Base-by-base conservation (phyloP, 331 rosid species). In the Dryas integrifolia region DNA sequence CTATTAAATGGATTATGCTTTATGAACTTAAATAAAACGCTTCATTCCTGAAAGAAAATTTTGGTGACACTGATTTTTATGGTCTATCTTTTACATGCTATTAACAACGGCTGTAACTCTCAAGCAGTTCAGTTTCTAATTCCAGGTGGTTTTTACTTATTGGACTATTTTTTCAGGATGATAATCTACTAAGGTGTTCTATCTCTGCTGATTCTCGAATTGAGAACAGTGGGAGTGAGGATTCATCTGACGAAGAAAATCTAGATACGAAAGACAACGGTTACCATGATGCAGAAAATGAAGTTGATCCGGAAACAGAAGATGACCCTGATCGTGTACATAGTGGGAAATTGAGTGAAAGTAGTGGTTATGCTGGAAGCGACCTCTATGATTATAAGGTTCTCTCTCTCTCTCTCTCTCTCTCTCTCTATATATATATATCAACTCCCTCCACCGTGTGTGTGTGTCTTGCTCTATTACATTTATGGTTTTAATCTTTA, bases 361-460 rank as follows among this genome's bases (percentile, higher is more conserved):
- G 99, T 79, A 95, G 99, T 79, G 99, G 97, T 75, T 95, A 86
- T 87, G 97, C 88, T 57, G 98, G 97, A 65, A 92, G 97, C 61
- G 99, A 95, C 83, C 98, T 95, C 72, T 95, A 95, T 49, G 98
- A 95, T 85, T 88, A 90, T 73, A 92, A 95, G 99, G 99, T 92
- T 70, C 77, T 73, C 74, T 61, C 77, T 30, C 70, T 67, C 53
- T 14, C 58, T 57, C 43, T 38, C 49, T 60, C 65, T 73, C 55
- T 73, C 53, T 62, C 12, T 38, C 21, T 78, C 1, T 30, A 30
- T 30, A 30, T 30, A 30, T 30, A 30, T 30, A 30, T 30, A 30
- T 30, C 35, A 30, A 1, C 4, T 48, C 60, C 15, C 24, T 16
- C 30, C 12, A 39, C 4, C 24, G 24, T 1, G 14, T 63, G 51